Conservation (phyloP, 352 stramenopile species). For the Peronospora farinosa region DNA sequence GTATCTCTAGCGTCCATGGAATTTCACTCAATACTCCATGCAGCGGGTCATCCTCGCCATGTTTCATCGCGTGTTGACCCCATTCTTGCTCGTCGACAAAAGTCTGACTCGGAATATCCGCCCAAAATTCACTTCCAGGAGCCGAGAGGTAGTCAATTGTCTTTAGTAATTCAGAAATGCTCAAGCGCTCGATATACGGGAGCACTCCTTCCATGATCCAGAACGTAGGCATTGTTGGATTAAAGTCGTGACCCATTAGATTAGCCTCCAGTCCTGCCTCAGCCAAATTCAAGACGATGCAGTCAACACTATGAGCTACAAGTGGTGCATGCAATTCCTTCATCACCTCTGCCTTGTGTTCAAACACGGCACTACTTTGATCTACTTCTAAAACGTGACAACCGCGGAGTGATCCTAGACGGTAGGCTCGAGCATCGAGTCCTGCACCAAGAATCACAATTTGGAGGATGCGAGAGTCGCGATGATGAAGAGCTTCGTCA, state of each 20-base stretch:
- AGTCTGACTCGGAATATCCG: slow-evolving; percentile 35
- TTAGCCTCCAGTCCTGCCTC: slow-evolving; percentile 31
- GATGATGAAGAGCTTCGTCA: slow-evolving; percentile 44
- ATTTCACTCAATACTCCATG: slow-evolving; percentile 41
- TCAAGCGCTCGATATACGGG: slow-evolving; percentile 34
- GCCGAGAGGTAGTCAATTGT: slow-evolving; percentile 43
- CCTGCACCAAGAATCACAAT: slow-evolving; percentile 52
- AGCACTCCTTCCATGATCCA: slow-evolving; percentile 54
- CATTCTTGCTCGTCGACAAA: slow-evolving; percentile 21
- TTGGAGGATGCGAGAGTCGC: slow-evolving; percentile 38
- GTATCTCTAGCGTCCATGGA: slow-evolving; percentile 37
- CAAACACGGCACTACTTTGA: slow-evolving; percentile 33
- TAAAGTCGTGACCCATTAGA: slow-evolving; percentile 39
- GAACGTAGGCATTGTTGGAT: slow-evolving; percentile 44
- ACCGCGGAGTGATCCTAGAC: slow-evolving; percentile 37
- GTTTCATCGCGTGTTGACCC: slow-evolving; percentile 29
- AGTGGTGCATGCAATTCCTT: slow-evolving; percentile 31
- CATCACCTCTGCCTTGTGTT: slow-evolving; percentile 47
- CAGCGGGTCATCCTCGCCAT: slow-evolving; percentile 46
- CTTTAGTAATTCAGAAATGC: slow-evolving; percentile 40
- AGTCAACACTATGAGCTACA: slow-evolving; percentile 38
- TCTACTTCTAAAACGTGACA: slow-evolving; percentile 53
- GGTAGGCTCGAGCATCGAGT: slow-evolving; percentile 48
- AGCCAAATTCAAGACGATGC: slow-evolving; percentile 41
- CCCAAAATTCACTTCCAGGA: slow-evolving; percentile 44